Evolutionary conservation across 148 eudicot genomes (phyloP), one percentile per base, ranked within the genome.

Genomic region (Polygonum maritimum): DNA sequence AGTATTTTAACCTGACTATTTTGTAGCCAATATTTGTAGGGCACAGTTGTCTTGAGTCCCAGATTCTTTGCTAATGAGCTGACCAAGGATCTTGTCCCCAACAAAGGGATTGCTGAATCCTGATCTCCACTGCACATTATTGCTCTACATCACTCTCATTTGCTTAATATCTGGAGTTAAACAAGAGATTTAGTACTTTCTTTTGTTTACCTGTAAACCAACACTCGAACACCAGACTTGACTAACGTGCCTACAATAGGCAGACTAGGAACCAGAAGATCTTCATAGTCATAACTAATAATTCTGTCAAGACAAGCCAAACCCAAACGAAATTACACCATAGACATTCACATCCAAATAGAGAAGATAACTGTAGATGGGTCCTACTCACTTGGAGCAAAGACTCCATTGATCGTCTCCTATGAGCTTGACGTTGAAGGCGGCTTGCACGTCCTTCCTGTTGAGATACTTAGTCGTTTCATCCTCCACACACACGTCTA

Each of bases 21-120:
- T 1, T 86, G 81, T 2, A 90, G 75, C 97, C 97, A 90, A 70
- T 80, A 71, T 19, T 81, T 79, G 77, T 92, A 92, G 1, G 93
- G 86, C 72, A 74, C 82, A 5, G 95, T 85, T 11, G 90, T 83
- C 44, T 82, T 87, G 35, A 92, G 57, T 2, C 83, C 85, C 62
- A 90, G 15, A 7, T 85, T 85, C 48, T 81, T 86, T 16, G 93
- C 95, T 69, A 92, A 70, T 41, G 75, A 80, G 22, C 82, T 79
- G 7, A 89, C 83, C 48, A 88, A 72, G 31, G 19, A 41, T 9
- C 97, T 81, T 2, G 90, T 82, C 72, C 90, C 89, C 0, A 69
- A 81, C 11, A 92, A 76, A 2, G 98, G 96, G 26, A 90, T 15
- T 13, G 85, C 85, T 4, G 98, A 81, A 83, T 90, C 98, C 78